Evolutionary conservation across 2,329 filamentous ascomycete genomes (phyloP).

Genomic region (Beauveria scarabaeidicola): DNA sequence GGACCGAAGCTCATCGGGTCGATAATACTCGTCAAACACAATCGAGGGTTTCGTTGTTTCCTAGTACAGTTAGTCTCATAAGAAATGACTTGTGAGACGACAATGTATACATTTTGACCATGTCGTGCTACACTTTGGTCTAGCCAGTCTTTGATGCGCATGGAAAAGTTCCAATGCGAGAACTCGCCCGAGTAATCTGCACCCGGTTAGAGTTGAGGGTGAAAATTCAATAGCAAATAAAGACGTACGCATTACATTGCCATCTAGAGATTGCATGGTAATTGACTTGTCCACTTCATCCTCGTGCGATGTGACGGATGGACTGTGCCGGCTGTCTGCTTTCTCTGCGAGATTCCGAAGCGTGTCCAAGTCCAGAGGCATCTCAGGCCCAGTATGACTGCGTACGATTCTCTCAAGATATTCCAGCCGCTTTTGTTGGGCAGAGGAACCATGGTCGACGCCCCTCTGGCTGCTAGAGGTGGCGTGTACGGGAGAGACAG

Average conservation of each 20-base stretch:
- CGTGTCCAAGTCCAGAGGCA: slow-evolving; percentile 12
- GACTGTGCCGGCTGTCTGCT: slow-evolving; percentile 15
- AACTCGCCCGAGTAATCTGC: slow-evolving; percentile 44
- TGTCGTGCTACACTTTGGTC: slow-evolving; percentile 28
- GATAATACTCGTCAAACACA: slow-evolving; percentile 29
- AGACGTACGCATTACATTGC: slow-evolving; percentile 30
- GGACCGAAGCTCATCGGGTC: slow-evolving; percentile 37
- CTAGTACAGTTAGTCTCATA: slow-evolving; percentile 19
- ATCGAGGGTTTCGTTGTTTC: slow-evolving; percentile 14
- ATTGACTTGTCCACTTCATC: slow-evolving; percentile 20
- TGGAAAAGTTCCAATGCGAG: slow-evolving; percentile 45
- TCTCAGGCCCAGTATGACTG: slow-evolving; percentile 9
- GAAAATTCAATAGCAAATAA: not conserved
- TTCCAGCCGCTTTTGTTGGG: slow-evolving; percentile 11
- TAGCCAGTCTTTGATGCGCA: slow-evolving; percentile 42
- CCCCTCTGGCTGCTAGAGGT: not conserved
- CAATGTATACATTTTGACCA: slow-evolving; percentile 19
- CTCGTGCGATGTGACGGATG: slow-evolving; percentile 9
- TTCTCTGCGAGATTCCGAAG: slow-evolving; percentile 33
- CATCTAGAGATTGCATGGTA: slow-evolving; percentile 32
- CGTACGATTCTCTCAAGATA: slow-evolving; percentile 8
- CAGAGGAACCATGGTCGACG: not conserved
- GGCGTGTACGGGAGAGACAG: not conserved
- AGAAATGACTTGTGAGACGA: not conserved
- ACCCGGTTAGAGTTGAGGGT: slow-evolving; percentile 1